Percentiles rank a stretch among this genome's conserved stretches.
phyloP scores from a whole-genome alignment of 441 rosid genomes.

The Geranium incanum region DNA sequence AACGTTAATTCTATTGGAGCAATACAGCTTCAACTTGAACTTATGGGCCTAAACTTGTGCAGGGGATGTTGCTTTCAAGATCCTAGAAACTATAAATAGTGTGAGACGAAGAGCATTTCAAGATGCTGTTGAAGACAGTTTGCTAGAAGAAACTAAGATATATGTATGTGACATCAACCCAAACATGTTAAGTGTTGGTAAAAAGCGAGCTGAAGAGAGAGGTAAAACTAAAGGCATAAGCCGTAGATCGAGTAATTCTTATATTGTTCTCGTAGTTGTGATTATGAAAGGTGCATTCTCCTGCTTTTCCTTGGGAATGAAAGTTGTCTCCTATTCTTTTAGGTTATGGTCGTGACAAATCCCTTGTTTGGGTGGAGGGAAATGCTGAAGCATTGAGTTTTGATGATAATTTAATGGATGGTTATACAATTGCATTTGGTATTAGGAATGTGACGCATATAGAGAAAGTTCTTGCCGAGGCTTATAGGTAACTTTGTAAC shows the following conservation, averaged over 20 bases:
- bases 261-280: neutral
- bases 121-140: conserved; percentile 49
- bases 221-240: conserved; percentile 34
- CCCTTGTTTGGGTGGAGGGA: conserved; percentile 83
- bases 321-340: conserved; percentile 13
- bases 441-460: conserved; percentile 95
- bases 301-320: conserved; percentile 2
- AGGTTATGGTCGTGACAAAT: conserved; percentile 57
- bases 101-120: conserved; percentile 45
- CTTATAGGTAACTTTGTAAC: conserved; percentile 49
- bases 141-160: conserved; percentile 69
- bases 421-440: conserved; percentile 90
- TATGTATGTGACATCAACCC: conserved; percentile 84
- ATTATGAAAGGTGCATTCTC: conserved; percentile 7
- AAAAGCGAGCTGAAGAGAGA: conserved; percentile 62
- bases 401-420: conserved; percentile 71
- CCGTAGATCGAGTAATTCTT: neutral
- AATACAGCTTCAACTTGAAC: neutral
- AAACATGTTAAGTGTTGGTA: conserved; percentile 81
- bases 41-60: conserved; percentile 21
- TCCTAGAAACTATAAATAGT: conserved; percentile 48
- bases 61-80: conserved; percentile 94
- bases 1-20: neutral
- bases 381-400: conserved; percentile 85
- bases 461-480: conserved; percentile 85